phyloP scores from a whole-genome alignment of 2,329 filamentous ascomycete species.

The Cladosporium austrohemisphaericum region DNA sequence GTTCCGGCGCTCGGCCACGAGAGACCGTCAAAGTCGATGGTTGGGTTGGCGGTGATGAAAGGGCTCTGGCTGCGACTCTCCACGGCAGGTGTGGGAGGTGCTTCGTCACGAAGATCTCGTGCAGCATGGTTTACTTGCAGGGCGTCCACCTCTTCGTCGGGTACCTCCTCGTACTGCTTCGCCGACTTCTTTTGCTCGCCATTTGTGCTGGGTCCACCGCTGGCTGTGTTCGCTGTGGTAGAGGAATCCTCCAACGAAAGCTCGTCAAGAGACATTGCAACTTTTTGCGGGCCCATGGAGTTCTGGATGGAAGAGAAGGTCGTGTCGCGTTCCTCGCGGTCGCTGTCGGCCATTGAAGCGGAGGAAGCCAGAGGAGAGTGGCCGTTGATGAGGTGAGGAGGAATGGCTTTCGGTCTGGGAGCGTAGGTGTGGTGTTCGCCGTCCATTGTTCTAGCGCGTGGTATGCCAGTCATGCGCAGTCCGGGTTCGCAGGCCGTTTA shows the following conservation, averaged over 20 bases:
- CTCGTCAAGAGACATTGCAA: constrained; percentile 44
- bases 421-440: constrained; percentile 33
- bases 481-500: background rate
- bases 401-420: constrained; percentile 48
- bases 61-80: constrained; percentile 45
- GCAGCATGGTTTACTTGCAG: constrained; percentile 33
- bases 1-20: constrained; percentile 50
- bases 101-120: constrained; percentile 52
- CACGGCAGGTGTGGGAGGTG: constrained; percentile 50
- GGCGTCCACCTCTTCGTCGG: constrained; percentile 42
- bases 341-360: constrained; percentile 40
- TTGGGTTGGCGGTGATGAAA: constrained; percentile 49
- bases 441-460: constrained; percentile 41
- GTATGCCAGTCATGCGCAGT: background rate
- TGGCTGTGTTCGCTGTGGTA: background rate
- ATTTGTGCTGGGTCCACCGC: constrained; percentile 1
- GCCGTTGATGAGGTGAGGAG: constrained; percentile 56
- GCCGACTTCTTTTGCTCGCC: constrained; percentile 17
- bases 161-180: constrained; percentile 36
- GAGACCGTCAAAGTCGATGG: constrained; percentile 54
- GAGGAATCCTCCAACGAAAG: constrained; percentile 17
- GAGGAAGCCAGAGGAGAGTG: constrained; percentile 47
- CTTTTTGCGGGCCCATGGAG: constrained; percentile 50
- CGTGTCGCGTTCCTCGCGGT: constrained; percentile 52
- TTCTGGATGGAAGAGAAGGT: constrained; percentile 57